Evolutionary conservation across 257 asterid genomes (phyloP).

Genomic region (Solanum pennellii): DNA sequence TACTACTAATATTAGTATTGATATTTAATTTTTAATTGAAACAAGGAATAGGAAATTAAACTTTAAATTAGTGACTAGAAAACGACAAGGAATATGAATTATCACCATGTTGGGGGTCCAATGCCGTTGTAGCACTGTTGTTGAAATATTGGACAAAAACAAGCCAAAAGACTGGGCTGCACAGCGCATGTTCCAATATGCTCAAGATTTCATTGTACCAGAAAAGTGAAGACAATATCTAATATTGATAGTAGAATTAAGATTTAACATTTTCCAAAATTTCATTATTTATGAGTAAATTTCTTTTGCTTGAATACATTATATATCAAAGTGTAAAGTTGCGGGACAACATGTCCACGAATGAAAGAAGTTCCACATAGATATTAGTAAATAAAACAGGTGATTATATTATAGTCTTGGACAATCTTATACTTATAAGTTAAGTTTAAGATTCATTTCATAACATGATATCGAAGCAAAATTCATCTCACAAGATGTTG

Average conservation of each 20-base stretch:
- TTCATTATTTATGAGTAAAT: background rate
- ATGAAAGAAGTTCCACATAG: too few species aligned
- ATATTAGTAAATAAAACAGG: too few species aligned
- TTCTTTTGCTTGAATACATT: background rate
- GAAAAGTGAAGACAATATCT: background rate
- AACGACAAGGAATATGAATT: conserved; percentile 11
- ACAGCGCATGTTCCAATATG: conserved; percentile 47
- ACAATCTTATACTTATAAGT: too few species aligned
- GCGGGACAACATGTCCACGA: background rate
- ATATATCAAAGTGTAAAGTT: background rate
- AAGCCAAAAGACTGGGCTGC: conserved; percentile 46
- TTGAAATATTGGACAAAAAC: conserved; percentile 64
- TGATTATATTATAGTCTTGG: too few species aligned
- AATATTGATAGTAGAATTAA: too few species aligned
- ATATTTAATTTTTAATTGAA: background rate
- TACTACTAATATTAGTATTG: too few species aligned
- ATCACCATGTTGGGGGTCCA: conserved; percentile 61
- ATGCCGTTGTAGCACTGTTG: conserved; percentile 71
- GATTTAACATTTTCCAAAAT: too few species aligned
- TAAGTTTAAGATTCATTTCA: too few species aligned
- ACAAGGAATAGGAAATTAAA: background rate
- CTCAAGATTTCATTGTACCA: conserved; percentile 4
- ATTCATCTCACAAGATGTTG: too few species aligned
- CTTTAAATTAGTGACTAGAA: background rate
- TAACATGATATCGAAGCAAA: background rate